These are phyloP conservation scores for Cordyceps cateniannulata DNA, from an alignment of 2,329 filamentous ascomycete genomes.

Conservation along the genomic window DNA sequence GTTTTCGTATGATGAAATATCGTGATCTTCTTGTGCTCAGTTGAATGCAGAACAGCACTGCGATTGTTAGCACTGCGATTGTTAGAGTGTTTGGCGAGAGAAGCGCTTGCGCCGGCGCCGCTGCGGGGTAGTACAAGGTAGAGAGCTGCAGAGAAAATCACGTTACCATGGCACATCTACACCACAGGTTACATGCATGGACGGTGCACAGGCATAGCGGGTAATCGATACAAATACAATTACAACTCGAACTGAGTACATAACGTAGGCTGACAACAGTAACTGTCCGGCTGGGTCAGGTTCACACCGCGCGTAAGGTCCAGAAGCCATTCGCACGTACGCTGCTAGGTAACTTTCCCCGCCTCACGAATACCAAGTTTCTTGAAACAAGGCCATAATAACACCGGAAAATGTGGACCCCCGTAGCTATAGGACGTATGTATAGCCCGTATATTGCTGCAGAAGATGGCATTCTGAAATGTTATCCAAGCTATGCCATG, in stretches of 20 bases:
- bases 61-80: neutral
- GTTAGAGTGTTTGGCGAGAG: too few species aligned
- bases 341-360: neutral
- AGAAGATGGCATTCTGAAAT: too few species aligned
- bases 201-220: neutral
- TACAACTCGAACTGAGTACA: neutral
- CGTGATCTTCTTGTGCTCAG: too few species aligned
- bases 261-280: neutral
- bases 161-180: too few species aligned
- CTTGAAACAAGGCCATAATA: neutral
- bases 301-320: neutral
- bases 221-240: neutral
- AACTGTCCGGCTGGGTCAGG: neutral
- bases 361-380: neutral
- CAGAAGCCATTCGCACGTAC: neutral
- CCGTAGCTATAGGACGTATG: too few species aligned
- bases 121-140: neutral
- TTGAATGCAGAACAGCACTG: too few species aligned
- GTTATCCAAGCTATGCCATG: constrained; percentile 26
- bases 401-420: too few species aligned
- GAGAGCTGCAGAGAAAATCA: too few species aligned
- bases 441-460: too few species aligned
- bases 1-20: too few species aligned
- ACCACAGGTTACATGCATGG: too few species aligned
- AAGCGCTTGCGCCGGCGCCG: neutral